Evolutionary conservation across 2,329 filamentous ascomycete species (phyloP).

Genomic region (Myotisia sp.): DNA sequence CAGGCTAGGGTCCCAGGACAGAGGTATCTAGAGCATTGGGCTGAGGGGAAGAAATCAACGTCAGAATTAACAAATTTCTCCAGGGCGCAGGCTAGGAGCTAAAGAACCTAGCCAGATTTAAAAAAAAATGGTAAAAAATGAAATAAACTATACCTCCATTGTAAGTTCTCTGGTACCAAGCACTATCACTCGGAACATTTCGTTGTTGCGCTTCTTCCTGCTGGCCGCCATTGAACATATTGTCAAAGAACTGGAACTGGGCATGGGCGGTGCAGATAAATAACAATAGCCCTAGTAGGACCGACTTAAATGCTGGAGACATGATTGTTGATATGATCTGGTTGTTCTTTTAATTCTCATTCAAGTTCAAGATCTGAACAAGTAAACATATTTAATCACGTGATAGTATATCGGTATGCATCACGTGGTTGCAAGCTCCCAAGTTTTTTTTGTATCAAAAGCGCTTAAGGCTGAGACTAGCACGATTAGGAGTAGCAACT

Average conservation of each 20-base stretch:
- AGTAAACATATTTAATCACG: no score
- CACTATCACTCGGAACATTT: conserved; percentile 72
- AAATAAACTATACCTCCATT: conserved; percentile 10
- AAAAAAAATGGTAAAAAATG: background rate
- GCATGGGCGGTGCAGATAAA: conserved; percentile 47
- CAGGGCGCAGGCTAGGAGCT: no score
- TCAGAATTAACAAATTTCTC: background rate
- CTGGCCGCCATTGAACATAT: conserved; percentile 67
- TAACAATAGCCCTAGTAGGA: conserved; percentile 39
- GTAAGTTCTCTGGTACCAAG: conserved; percentile 51
- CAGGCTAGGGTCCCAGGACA: conserved; percentile 90
- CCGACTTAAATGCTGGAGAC: no score
- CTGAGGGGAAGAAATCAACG: conserved; percentile 28
- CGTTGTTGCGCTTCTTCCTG: conserved; percentile 50
- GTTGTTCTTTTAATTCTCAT: no score
- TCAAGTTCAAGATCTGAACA: no score
- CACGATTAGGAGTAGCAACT: no score
- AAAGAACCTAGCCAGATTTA: no score
- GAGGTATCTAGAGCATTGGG: conserved; percentile 83
- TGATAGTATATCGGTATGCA: no score
- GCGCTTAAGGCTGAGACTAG: no score
- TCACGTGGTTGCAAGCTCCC: no score
- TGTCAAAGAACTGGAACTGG: conserved; percentile 95
- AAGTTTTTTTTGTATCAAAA: no score
- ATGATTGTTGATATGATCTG: no score